Base-by-base conservation (phyloP, 1,284 basidiomycete species). In the Trichosporon coremiiforme region DNA sequence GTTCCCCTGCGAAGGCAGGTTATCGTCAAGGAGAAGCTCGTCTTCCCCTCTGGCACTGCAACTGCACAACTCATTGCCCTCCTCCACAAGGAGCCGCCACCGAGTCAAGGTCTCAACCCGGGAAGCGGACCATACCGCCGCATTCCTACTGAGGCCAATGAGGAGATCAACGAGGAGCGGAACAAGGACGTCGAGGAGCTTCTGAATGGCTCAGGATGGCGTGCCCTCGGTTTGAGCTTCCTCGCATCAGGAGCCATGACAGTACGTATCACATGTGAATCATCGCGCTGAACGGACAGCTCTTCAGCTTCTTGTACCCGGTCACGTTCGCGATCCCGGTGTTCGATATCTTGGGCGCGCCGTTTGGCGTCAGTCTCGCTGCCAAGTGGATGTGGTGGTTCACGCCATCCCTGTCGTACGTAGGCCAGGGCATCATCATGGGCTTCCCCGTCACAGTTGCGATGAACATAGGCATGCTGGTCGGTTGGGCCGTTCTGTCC, bases 361-460 rank as follows among this genome's bases (percentile, higher is more conserved):
- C 80, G 0, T 90, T 95, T 77, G 80, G 80, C 0, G 79, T 81
- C 8, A 82, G 83, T 67, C 86, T 96, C 7, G 95, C 95, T 1
- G 87, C 87, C 35, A 87, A 91, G 75, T 98, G 95, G 95, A 85
- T 95, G 31, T 98, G 95, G 94, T 93, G 90, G 85, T 95, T 98
- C 79, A 93, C 94, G 0, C 94, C 94, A 0, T 95, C 93, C 80
- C 85, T 97, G 63, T 93, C 91, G 2, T 96, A 95, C 77, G 89
- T 95, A 47, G 94, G 94, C 0, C 93, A 95, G 87, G 93, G 95
- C 4, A 95, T 98, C 74, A 98, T 98, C 79, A 98, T 98, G 96
- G 95, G 95, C 3, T 91, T 96, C 75, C 92, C 94, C 0, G 97
- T 94, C 0, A 95, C 94, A 0, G 79, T 96, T 33, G 93, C 92